Evolutionary conservation across 768 basidiomycete species (phyloP), one percentile per base, ranked within the genome.

Genomic region (Russula ochroleuca): DNA sequence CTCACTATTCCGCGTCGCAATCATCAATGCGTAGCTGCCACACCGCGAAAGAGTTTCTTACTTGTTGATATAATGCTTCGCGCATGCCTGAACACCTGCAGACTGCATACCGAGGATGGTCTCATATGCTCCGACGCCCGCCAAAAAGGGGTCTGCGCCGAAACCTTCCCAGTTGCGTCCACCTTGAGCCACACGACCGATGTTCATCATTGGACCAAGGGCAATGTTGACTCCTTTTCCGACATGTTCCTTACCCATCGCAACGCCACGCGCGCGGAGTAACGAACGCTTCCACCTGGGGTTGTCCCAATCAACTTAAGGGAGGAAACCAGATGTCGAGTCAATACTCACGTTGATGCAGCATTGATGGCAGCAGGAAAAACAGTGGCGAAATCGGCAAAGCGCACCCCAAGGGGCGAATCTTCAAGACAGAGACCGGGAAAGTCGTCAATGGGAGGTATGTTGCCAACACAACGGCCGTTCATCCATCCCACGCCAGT

Each of bases 141-240:
- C 70, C 17, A 96, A 77, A 76, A 85, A 96, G 0, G 94, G 94
- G 72, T 97, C 94, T 11, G 83, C 92, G 35, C 94, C 93, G 62
- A 94, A 94, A n/a, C 92, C 92, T 78, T 96, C 94, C 91, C 92
- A 96, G 74, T 94, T 93, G 33, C 94, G 79, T 19, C 94, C 94
- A 8, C 88, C 92, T 67, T 83, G 79, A 3, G 89, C 85, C 21
- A 87, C 75, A 19, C 90, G 83, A 3, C 87, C 90, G 78, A 95
- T 83, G 72, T 94, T 94, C 85, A 92, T 94, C 87, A 90, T 90
- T 0, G 92, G 83, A 33, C 81, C 78, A 3, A 95, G 80, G 11
- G 85, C 87, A 54, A 95, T 76, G 69, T 97, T 83, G 51, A 91
- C 85, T 25, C 95, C 95, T 71, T 95, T 94, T 31, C 83, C 85